Evolutionary conservation across 1,284 basidiomycete species (phyloP).

Genomic region (Moniliophthora roreri): DNA sequence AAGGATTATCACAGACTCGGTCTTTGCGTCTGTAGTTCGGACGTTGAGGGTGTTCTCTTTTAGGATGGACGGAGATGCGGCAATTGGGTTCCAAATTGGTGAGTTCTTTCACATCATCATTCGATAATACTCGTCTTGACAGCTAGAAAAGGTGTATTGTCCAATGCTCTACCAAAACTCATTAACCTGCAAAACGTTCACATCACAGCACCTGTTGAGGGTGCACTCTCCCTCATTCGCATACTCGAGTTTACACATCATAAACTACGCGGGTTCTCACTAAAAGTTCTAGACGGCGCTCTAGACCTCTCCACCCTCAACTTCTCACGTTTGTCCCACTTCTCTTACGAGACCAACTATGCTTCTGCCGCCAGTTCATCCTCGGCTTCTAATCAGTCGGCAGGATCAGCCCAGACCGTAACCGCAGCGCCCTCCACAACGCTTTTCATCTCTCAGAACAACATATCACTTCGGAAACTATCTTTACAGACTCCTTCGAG

Average conservation of each 20-base stretch:
- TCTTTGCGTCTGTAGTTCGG: constrained; percentile 57
- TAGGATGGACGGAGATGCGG: constrained; percentile 43
- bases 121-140: too few relatives aligned
- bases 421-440: constrained; percentile 5
- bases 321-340: constrained; percentile 58
- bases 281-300: constrained; percentile 52
- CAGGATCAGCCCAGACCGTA: neutral
- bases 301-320: constrained; percentile 54
- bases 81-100: constrained; percentile 68
- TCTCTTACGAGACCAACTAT: constrained; percentile 43
- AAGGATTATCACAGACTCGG: constrained; percentile 57
- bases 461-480: constrained; percentile 51
- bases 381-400: constrained; percentile 28
- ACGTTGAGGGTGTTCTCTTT: constrained; percentile 60
- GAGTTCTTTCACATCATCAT: constrained; percentile 14
- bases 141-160: constrained; percentile 53
- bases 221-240: constrained; percentile 50
- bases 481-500: constrained; percentile 54
- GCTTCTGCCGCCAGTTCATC: constrained; percentile 23
- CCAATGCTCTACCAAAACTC: constrained; percentile 65
- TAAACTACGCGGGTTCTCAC: constrained; percentile 51
- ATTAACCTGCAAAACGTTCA: constrained; percentile 57
- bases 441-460: constrained; percentile 53
- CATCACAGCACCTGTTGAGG: constrained; percentile 56
- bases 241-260: constrained; percentile 52